These are phyloP conservation scores for Luffa aegyptiaca DNA, from an alignment of 306 rosid genomes.

Conservation along the genomic window DNA sequence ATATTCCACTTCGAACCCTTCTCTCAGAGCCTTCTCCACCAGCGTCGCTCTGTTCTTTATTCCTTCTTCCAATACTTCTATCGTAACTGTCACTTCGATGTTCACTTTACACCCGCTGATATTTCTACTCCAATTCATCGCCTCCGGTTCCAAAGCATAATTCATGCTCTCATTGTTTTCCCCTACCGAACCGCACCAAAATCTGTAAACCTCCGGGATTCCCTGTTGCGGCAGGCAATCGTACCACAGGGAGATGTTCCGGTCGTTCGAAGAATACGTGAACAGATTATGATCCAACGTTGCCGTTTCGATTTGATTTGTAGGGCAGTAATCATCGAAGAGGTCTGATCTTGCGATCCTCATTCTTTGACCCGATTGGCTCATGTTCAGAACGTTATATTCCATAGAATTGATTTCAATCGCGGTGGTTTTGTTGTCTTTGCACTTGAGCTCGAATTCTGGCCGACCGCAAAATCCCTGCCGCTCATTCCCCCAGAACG, in stretches of 20 bases:
- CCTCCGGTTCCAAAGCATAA: background rate
- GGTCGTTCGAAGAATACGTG: background rate
- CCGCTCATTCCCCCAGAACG: slow-evolving; percentile 19
- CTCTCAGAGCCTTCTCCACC: background rate
- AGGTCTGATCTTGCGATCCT: slow-evolving; percentile 11
- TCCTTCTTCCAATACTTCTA: background rate
- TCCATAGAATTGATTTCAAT: background rate
- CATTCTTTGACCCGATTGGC: background rate
- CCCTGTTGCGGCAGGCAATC: background rate
- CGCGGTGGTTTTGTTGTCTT: fast-evolving
- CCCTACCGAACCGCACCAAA: background rate
- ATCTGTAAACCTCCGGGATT: too few relatives aligned
- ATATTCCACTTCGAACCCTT: background rate
- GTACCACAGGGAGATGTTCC: slow-evolving; percentile 15
- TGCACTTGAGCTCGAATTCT: slow-evolving; percentile 6
- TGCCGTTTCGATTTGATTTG: background rate
- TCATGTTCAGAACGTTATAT: background rate
- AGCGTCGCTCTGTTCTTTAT: background rate
- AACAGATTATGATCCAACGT: background rate
- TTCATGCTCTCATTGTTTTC: background rate
- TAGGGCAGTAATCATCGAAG: background rate
- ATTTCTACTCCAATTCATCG: background rate
- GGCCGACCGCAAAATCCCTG: background rate
- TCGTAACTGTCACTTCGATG: background rate
- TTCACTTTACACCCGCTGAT: background rate